Evolutionary conservation across 2,329 filamentous ascomycete species (phyloP).

Genomic region (Graphilbum fragrans): DNA sequence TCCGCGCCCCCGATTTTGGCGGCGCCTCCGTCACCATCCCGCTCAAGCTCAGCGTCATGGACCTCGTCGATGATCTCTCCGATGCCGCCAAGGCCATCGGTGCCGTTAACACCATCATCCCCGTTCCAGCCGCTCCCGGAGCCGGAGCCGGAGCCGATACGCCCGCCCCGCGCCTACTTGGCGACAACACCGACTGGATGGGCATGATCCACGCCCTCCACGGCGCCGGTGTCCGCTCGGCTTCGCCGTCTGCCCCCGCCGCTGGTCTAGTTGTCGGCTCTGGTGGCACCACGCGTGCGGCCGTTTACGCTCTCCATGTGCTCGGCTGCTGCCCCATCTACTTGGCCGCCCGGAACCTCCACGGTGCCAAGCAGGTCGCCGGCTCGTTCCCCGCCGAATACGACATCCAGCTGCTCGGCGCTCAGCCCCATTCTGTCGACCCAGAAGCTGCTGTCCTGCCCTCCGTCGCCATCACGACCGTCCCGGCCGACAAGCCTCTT

Average conservation of each 20-base stretch:
- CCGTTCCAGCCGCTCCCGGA: conserved; percentile 28
- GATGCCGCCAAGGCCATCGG: conserved; percentile 73
- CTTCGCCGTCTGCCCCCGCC: conserved; percentile 19
- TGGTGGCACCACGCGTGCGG: conserved; percentile 83
- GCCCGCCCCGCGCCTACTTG: conserved; percentile 43
- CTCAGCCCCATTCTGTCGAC: conserved; percentile 28
- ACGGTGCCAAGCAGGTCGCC: conserved; percentile 56
- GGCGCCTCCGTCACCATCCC: conserved; percentile 95
- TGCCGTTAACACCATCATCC: conserved; percentile 87
- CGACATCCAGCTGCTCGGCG: conserved; percentile 51
- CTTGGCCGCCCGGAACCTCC: conserved; percentile 63
- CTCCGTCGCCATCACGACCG: conserved; percentile 72
- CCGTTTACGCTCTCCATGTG: conserved; percentile 74
- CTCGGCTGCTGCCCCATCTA: conserved; percentile 83
- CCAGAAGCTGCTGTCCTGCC: conserved; percentile 39
- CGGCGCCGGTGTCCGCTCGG: conserved; percentile 46
- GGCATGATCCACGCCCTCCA: conserved; percentile 77
- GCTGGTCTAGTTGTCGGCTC: conserved; percentile 78
- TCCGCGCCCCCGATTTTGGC: conserved; percentile 66
- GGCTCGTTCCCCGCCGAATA: conserved; percentile 63
- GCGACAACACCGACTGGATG: conserved; percentile 92
- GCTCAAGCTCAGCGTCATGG: conserved; percentile 79
- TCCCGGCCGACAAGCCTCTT: conserved; percentile 78
- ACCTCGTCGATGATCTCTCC: conserved; percentile 66
- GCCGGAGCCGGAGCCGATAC: conserved; percentile 25